Conservation (phyloP, 2,329 filamentous ascomycete species). For the Esteya vermicola region DNA sequence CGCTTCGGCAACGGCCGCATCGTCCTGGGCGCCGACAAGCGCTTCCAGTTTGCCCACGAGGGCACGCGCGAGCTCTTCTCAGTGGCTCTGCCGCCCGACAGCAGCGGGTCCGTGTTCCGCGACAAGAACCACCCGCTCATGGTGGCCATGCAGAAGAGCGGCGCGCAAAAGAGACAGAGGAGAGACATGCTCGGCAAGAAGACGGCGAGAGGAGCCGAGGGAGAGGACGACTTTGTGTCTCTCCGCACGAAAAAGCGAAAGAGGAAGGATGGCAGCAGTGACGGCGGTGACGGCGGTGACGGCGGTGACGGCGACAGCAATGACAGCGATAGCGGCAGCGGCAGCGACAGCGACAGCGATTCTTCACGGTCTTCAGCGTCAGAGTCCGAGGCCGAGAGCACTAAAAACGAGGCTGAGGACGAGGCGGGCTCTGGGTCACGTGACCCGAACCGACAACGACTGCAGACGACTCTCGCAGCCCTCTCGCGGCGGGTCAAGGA, state of each 20-base stretch:
- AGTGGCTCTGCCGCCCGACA: slow-evolving; percentile 29
- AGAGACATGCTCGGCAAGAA: no score
- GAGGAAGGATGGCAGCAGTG: no score
- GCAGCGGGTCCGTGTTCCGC: slow-evolving; percentile 22
- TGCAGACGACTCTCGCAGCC: slow-evolving; percentile 16
- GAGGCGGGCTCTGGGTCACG: slow-evolving; percentile 8
- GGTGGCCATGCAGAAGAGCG: no score
- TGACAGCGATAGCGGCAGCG: no score
- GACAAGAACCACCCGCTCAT: slow-evolving; percentile 30
- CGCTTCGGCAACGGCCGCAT: slow-evolving; percentile 55
- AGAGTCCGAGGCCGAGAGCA: slow-evolving; percentile 19
- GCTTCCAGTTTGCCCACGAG: slow-evolving; percentile 53
- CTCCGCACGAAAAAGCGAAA: no score
- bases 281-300: no score
- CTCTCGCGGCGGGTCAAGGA: slow-evolving; percentile 51
- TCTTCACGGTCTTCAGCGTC: slow-evolving; percentile 1
- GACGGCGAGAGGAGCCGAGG: no score
- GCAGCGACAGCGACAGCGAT: not conserved
- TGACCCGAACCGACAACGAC: not conserved
- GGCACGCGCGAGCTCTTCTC: slow-evolving; percentile 41
- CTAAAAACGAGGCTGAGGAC: slow-evolving; percentile 22
- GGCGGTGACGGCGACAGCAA: no score
- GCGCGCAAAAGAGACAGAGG: no score
- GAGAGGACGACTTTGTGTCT: no score
- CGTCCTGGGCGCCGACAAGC: slow-evolving; percentile 50